Base-by-base conservation (phyloP, 192 early-diverging fungal genomes). In the Coemansia sp. region DNA sequence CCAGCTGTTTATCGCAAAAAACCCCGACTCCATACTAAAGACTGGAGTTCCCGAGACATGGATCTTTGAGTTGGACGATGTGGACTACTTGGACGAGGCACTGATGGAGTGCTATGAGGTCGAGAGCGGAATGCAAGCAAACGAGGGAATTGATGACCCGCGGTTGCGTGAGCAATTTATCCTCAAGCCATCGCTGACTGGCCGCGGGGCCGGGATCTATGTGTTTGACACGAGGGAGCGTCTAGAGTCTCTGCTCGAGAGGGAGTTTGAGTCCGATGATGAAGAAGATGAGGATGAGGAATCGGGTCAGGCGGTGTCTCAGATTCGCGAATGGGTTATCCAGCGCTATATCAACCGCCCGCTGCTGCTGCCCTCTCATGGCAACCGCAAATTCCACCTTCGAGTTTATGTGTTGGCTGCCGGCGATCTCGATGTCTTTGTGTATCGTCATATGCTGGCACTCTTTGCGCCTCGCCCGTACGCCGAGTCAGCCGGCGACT, bases 291-390 rank as follows among this genome's bases (percentile, higher is more conserved):
- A 75, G 1, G 81, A 73, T 7, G 67, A 69, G 1, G 67, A 72
- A 19, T 68, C 68, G 1, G 68, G 54, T 40, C 66, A 81, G 40
- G 69, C 46, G 8, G 72, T 83, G 33, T 84, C 84, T 27, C 89
- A 90, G 64, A 87, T 90, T 21, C 82, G 89, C 48, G 89, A 90
- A 44, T 90, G 87, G 87, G 89, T 90, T 16, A 84, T 90, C 19
- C 89, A 90, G 64, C 79, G 87, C 5, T 90, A 90, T 64, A 87
- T 90, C 24, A 79, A 86, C 62, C 61, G 73, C 7, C 89, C 89
- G 3, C 63, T 89, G 21, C 62, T 90, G 29, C 59, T 90, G 10
- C 37, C 59, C 13, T 24, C 66, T 4, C 73, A 74, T 13, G 68
- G 74, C 10, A 54, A 70, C 37, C 85, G 89, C 63, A 90, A 90